A percentile compares a stretch with the other conserved stretches of the same genome.
phyloP scores from a whole-genome alignment of 1,284 basidiomycete species.

The Macrocystidia cucumis region DNA sequence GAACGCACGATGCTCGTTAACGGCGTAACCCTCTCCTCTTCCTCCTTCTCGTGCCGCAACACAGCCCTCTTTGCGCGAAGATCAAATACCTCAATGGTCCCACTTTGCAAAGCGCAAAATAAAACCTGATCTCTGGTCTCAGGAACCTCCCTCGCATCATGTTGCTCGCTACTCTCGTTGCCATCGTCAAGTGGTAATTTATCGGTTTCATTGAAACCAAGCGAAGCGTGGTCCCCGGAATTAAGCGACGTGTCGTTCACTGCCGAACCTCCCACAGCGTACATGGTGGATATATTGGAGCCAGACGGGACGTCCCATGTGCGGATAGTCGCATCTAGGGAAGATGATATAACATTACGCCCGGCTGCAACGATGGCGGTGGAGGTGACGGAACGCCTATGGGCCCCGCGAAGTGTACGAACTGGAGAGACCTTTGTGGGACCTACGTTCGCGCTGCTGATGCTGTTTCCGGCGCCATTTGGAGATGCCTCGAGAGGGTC shows the following conservation, averaged over 20 bases:
- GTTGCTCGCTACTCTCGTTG: no score
- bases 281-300: slow-evolving; percentile 35
- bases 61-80: slow-evolving; percentile 39
- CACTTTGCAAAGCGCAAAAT: slow-evolving; percentile 51
- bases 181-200: no score
- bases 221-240: slow-evolving; percentile 11
- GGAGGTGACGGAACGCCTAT: slow-evolving; percentile 55
- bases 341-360: slow-evolving; percentile 52
- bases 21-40: slow-evolving; percentile 19
- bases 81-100: slow-evolving; percentile 51
- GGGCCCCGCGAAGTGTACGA: slow-evolving; percentile 63
- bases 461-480: slow-evolving; percentile 14
- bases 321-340: slow-evolving; percentile 62
- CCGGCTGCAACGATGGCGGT: slow-evolving; percentile 59
- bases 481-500: slow-evolving; percentile 27
- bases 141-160: slow-evolving; percentile 34
- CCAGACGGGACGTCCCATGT: slow-evolving; percentile 70
- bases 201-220: slow-evolving; percentile 3
- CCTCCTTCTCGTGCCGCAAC: slow-evolving; percentile 30
- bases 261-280: slow-evolving; percentile 26
- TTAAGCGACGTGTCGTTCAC: slow-evolving; percentile 40
- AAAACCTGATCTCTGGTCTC: slow-evolving; percentile 40
- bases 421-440: slow-evolving; percentile 31
- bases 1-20: slow-evolving; percentile 48
- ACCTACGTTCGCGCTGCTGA: no score